A percentile compares a stretch with the other conserved stretches of the same genome.
Evolutionary conservation across 108 stramenopile species (phyloP).

Genomic region (Ochromonas danica): DNA sequence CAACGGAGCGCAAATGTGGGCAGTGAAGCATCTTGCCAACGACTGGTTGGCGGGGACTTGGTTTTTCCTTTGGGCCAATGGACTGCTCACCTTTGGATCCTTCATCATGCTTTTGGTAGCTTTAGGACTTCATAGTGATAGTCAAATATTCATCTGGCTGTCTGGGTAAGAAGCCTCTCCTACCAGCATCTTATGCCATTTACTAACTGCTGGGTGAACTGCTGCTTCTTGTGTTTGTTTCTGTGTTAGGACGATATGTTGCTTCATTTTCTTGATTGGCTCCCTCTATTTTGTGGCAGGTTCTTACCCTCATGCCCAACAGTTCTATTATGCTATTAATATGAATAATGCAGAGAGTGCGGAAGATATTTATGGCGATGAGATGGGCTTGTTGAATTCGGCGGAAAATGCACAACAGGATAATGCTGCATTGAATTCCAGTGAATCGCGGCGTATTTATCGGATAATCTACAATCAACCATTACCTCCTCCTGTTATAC

Average conservation of each 20-base stretch:
- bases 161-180: not conserved
- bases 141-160: constrained; percentile 12
- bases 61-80: constrained; percentile 35
- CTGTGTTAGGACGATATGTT: not conserved
- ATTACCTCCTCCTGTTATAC: too few species aligned
- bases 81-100: not conserved
- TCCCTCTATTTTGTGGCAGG: constrained; percentile 30
- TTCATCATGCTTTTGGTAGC: constrained; percentile 1
- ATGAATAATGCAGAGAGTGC: too few species aligned
- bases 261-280: not conserved
- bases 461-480: too few species aligned
- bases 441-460: too few species aligned
- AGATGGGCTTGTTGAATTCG: too few species aligned
- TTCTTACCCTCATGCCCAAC: constrained; percentile 22
- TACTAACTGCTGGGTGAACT: too few species aligned
- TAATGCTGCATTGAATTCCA: too few species aligned
- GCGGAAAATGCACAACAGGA: too few species aligned
- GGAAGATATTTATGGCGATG: too few species aligned
- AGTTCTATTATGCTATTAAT: constrained; percentile 1
- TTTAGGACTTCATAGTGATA: not conserved
- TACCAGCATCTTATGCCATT: not conserved
- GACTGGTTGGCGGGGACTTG: constrained; percentile 38
- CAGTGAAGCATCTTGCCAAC: constrained; percentile 22
- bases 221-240: not conserved
- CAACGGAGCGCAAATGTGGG: constrained; percentile 4